Conservation (phyloP, 2,329 filamentous ascomycete species). For the Ceratocystis huliohia region DNA sequence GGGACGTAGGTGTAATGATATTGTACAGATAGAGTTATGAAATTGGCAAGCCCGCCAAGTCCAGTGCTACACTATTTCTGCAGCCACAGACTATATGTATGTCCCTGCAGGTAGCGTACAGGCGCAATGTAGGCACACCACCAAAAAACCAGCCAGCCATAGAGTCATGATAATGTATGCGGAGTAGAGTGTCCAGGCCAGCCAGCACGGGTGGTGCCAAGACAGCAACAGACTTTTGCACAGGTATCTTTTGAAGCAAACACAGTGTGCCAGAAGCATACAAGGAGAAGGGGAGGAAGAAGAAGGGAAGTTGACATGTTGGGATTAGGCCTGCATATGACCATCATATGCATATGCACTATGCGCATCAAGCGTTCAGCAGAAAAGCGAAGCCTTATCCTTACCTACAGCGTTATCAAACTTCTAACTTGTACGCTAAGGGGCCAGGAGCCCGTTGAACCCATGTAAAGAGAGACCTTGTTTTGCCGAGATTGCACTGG, state of each 20-base stretch:
- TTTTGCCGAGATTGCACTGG: conserved; percentile 1
- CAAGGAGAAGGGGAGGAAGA: not conserved
- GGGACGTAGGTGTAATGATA: not conserved
- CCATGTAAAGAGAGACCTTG: not conserved
- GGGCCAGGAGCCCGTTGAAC: not conserved
- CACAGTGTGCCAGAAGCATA: not conserved
- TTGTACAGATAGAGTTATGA: not conserved
- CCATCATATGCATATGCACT: not conserved
- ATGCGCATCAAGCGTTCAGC: not conserved
- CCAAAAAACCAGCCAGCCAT: not conserved
- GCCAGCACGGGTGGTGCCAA: not conserved
- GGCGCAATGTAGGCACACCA: not conserved
- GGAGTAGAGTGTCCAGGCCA: not conserved
- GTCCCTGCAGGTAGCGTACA: no score
- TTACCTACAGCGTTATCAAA: not conserved
- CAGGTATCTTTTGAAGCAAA: not conserved
- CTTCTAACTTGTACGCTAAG: no score
- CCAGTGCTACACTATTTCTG: not conserved
- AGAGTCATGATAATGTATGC: no score
- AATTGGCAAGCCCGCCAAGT: not conserved
- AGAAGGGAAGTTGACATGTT: not conserved
- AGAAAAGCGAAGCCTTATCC: not conserved
- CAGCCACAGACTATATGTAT: not conserved
- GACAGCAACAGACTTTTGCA: not conserved
- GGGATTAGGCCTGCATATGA: not conserved